Evolutionary conservation across 2,329 filamentous ascomycete species (phyloP), one percentile per base, ranked within the genome.

Genomic region (Exophiala alcalophila): DNA sequence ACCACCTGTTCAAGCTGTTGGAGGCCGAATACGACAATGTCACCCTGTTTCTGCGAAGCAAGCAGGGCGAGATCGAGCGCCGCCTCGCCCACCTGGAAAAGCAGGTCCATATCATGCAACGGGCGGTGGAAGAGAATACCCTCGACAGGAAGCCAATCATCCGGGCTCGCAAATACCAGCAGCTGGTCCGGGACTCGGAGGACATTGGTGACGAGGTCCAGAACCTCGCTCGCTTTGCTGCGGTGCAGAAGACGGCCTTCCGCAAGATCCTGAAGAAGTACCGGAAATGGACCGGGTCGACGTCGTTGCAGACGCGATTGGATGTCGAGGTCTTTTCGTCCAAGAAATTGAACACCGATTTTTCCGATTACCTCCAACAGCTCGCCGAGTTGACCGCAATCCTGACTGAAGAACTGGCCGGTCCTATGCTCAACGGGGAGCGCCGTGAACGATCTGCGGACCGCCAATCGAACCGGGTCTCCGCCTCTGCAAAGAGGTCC

Each of bases 181-280:
- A 65, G 53, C 74, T 74, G 58, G 68, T 69, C 11, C 70, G 65
- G 54, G 65, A 74, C 32, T 72, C 75, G 46, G 70, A 69, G 33
- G 71, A 72, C 44, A 66, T 74, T 51, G 81, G 81, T 31, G 78
- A 86, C 52, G 86, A 92, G 51, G 80, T 87, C 40, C 75, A 78
- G 40, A 77, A 78, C 4, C 70, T 92, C 4, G 76, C 78, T 24
- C 79, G 86, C 28, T 94, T 91, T 56, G 77, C 83, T 50, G 74
- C 77, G 46, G 83, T 84, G 2, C 87, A 94, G 60, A 73, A 81
- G 7, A 77, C 83, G 4, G 87, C 84, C 3, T 90, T 94, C 57
- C 77, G 79, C 41, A 94, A 94, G 66, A 82, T 94, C 25, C 69
- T 90, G 23, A 92, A 91, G 62, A 94, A 94, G 61, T 91, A 92